Conservation (phyloP, 306 rosid genomes). For the Casuarina equisetifolia region DNA sequence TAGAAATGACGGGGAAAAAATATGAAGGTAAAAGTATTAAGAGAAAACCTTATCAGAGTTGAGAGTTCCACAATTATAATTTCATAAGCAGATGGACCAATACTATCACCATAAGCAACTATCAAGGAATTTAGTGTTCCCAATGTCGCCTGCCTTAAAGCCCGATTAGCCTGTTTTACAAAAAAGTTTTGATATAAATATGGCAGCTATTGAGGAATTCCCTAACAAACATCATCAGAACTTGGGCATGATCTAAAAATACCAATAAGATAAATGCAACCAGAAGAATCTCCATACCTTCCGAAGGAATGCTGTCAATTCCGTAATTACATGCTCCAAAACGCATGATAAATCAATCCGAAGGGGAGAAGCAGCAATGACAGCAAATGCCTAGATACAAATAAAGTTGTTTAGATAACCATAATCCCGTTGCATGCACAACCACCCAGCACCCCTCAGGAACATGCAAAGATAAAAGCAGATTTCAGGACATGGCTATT, state of each 20-base stretch:
- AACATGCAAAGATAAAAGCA: background rate
- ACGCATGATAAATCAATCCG: constrained; percentile 87
- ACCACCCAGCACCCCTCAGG: background rate
- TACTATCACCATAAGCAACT: constrained; percentile 94
- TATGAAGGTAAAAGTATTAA: constrained; percentile 7
- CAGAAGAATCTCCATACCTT: constrained; percentile 57
- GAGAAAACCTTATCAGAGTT: constrained; percentile 75
- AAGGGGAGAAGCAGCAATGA: constrained; percentile 89
- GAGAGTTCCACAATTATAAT: constrained; percentile 93
- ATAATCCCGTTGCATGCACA: background rate
- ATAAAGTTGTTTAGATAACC: constrained; percentile 22
- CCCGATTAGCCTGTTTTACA: constrained; percentile 89
- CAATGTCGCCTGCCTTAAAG: constrained; percentile 90
- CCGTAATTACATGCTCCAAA: constrained; percentile 84
- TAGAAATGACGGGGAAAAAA: background rate
- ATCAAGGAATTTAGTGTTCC: constrained; percentile 94
- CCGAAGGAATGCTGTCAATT: constrained; percentile 91
- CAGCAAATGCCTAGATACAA: constrained; percentile 82
- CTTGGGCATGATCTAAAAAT: background rate
- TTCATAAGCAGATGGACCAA: constrained; percentile 91
- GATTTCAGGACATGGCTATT: background rate
- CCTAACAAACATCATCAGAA: background rate
- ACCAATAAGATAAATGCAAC: constrained; percentile 1
- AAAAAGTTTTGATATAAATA: constrained; percentile 20
- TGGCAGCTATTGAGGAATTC: constrained; percentile 5